Conservation (phyloP, 306 rosid species). For the Cercis canadensis region DNA sequence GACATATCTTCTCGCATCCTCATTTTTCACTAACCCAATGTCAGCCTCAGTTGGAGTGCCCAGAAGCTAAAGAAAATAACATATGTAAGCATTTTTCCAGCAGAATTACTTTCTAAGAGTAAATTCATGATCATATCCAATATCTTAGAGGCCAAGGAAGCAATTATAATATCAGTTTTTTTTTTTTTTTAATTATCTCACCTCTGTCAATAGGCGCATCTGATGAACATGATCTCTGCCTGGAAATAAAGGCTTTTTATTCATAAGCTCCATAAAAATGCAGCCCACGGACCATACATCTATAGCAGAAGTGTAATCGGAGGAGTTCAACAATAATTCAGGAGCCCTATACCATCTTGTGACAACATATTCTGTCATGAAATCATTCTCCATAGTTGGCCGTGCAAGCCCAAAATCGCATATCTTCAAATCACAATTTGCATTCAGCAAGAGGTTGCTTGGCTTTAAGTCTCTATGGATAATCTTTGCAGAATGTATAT, state of each 20-base stretch:
- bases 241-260: constrained; percentile 63
- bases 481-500: constrained; percentile 65
- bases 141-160: constrained; percentile 22
- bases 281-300: constrained; percentile 79
- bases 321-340: constrained; percentile 65
- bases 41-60: constrained; percentile 98
- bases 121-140: constrained; percentile 13
- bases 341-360: constrained; percentile 77
- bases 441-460: constrained; percentile 64
- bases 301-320: constrained; percentile 66
- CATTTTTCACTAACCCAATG: constrained; percentile 76
- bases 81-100: constrained; percentile 43
- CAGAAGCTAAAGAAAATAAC: constrained; percentile 68
- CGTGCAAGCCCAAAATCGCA: constrained; percentile 73
- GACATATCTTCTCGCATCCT: constrained; percentile 85
- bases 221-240: constrained; percentile 69
- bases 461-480: constrained; percentile 70
- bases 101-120: constrained; percentile 26
- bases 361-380: constrained; percentile 72
- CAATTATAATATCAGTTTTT: neutral
- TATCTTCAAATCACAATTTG: constrained; percentile 67
- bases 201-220: constrained; percentile 69
- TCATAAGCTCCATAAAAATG: constrained; percentile 73
- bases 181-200: constrained; percentile 16
- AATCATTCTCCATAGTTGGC: constrained; percentile 57